A percentile compares a stretch with the other conserved stretches of the same genome.
phyloP scores from a whole-genome alignment of 345 rosid species.

The Gossypium arboreum region DNA sequence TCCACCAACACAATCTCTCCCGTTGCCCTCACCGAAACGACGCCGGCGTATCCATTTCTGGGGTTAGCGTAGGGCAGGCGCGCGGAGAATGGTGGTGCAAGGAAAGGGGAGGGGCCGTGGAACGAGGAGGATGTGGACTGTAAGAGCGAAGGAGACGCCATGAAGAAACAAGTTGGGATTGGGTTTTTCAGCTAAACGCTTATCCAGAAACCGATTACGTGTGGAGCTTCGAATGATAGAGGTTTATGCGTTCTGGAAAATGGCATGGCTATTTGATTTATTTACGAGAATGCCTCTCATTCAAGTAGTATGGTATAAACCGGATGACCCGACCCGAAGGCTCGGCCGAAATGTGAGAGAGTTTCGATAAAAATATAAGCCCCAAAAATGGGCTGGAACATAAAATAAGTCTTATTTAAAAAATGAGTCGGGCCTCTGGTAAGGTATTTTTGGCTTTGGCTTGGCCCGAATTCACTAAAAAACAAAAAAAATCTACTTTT shows the following conservation, averaged over 20 bases:
- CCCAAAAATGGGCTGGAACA: too few relatives aligned
- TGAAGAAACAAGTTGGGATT: conserved; percentile 10
- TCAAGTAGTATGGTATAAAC: not conserved
- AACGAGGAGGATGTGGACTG: conserved; percentile 58
- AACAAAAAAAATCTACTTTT: too few relatives aligned
- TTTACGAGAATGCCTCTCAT: conserved; percentile 9
- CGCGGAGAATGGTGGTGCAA: conserved; percentile 32
- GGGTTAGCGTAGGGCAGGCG: conserved; percentile 25
- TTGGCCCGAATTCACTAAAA: too few relatives aligned
- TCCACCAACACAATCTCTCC: conserved; percentile 60
- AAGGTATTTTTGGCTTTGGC: too few relatives aligned
- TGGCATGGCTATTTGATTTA: not conserved
- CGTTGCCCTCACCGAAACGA: conserved; percentile 36
- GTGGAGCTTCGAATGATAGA: not conserved
- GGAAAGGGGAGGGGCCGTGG: conserved; percentile 41
- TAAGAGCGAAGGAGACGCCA: conserved; percentile 51
- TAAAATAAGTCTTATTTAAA: too few relatives aligned
- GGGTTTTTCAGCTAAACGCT: not conserved
- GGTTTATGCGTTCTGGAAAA: not conserved
- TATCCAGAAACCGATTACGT: not conserved
- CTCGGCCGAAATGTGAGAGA: too few relatives aligned
- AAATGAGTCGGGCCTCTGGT: rapidly evolving
- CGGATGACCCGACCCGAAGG: too few relatives aligned
- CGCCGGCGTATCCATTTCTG: conserved; percentile 29
- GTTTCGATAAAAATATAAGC: too few relatives aligned